These are phyloP conservation scores for Ogataea siamensis DNA, from an alignment of 805 yeast genomes.

Conservation along the genomic window DNA sequence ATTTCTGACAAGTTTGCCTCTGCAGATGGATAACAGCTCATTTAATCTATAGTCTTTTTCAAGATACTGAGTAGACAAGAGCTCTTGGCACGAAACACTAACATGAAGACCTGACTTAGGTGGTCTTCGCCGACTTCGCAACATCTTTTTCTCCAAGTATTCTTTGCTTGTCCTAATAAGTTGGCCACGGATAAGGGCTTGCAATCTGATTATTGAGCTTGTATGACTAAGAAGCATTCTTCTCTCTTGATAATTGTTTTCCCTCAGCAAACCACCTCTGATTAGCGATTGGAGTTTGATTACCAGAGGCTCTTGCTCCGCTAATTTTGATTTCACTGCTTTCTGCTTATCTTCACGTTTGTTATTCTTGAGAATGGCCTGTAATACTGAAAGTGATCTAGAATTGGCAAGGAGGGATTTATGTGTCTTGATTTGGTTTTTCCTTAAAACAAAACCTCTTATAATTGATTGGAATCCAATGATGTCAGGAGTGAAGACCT, in stretches of 20 bases:
- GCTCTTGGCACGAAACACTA: conserved; percentile 7
- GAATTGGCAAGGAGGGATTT: conserved; percentile 20
- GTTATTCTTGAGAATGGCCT: conserved; percentile 37
- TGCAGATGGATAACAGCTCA: conserved; percentile 40
- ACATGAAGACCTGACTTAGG: conserved; percentile 3
- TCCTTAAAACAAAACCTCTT: conserved; percentile 46
- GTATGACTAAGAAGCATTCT: conserved; percentile 24
- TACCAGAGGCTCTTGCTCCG: conserved; percentile 16
- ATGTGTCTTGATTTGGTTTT: conserved; percentile 24
- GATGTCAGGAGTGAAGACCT: conserved; percentile 52
- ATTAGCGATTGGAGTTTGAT: conserved; percentile 37
- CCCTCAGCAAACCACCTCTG: conserved; percentile 33
- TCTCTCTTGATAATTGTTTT: conserved; percentile 18
- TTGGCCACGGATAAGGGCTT: conserved; percentile 43
- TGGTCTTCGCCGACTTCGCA: not conserved
- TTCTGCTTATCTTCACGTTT: conserved; percentile 22
- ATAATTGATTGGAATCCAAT: conserved; percentile 47
- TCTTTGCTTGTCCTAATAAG: conserved; percentile 26
- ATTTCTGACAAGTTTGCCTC: conserved; percentile 42
- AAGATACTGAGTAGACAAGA: conserved; percentile 6
- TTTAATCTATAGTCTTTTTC: conserved; percentile 28
- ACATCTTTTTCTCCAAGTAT: conserved; percentile 7
- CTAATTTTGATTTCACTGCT: conserved; percentile 18
- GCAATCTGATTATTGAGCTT: conserved; percentile 34
- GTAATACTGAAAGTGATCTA: conserved; percentile 38